Base-by-base conservation (phyloP, 106 monocot genomes). In the Chionographis japonica region DNA sequence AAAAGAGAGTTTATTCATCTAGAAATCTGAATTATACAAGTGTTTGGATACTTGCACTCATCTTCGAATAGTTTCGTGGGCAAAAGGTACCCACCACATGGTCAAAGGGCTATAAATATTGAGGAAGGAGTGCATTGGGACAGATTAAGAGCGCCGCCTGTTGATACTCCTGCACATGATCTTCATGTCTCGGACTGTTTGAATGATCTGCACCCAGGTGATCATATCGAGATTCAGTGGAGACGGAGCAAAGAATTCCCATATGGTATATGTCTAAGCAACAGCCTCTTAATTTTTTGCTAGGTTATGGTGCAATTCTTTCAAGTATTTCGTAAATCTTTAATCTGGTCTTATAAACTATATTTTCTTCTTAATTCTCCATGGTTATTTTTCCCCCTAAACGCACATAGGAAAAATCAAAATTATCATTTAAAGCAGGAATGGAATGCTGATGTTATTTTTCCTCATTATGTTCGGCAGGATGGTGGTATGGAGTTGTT, bases 191-290 rank as follows among this genome's bases (percentile, higher is more conserved):
- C 97, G 40, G 86, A 87, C 49, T 89, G 89, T 46, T 75, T 97
- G 71, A 56, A 66, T 37, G 82, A 87, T 58, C 62, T 97, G 3
- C 73, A 52, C 46, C 92, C 97, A 1, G 92, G 92, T 8, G 78
- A 97, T 75, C 89, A 97, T 63, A 82, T 97, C 42, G 97, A 97
- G 78, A 84, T 92, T 66, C 97, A 97, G 74, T 92, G 97, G 97
- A 78, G 97, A 75, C 85, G 83, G 71, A 97, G 79, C 89, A 92
- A 86, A 49, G 87, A 97, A 19, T 89, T 92, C 61, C 95, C 92
- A 59, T 97, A 85, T 77, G 95, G 95, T 97, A 67, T 27, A 50
- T 73, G 8, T 43, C 14, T 7, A 63, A 12, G 12, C 13, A 8
- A 40, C 40, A 49, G 35, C 39, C 1, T 16, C 43, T 41, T 18